These are phyloP conservation scores for Chaetomiaceae sp. DNA, from an alignment of 2,329 filamentous ascomycete species.

Conservation along the genomic window DNA sequence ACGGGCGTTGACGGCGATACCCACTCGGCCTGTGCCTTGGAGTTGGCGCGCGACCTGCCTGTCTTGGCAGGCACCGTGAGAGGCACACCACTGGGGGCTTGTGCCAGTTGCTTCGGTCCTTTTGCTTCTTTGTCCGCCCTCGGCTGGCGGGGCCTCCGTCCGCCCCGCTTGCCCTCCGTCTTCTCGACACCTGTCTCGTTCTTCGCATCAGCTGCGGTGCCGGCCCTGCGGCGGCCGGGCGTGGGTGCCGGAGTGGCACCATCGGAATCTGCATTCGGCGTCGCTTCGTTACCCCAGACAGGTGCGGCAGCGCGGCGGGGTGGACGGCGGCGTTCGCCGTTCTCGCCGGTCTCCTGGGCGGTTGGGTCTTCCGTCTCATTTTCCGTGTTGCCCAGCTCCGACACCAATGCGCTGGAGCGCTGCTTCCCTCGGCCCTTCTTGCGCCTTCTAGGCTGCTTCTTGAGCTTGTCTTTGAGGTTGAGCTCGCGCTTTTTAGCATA, in stretches of 20 bases:
- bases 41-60: constrained; percentile 52
- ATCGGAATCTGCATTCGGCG: constrained; percentile 51
- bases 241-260: constrained; percentile 54
- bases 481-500: constrained; percentile 73
- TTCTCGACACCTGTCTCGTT: constrained; percentile 39
- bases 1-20: constrained; percentile 34
- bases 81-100: constrained; percentile 45
- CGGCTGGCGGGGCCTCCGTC: constrained; percentile 37
- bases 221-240: constrained; percentile 48
- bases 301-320: constrained; percentile 65
- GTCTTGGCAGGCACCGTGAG: constrained; percentile 36
- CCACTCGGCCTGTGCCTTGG: constrained; percentile 45
- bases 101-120: constrained; percentile 37
- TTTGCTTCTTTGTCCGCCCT: constrained; percentile 44
- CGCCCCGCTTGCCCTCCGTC: constrained; percentile 35
- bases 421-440: constrained; percentile 57
- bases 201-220: constrained; percentile 19
- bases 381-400: constrained; percentile 59
- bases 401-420: constrained; percentile 60
- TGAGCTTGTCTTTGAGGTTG: constrained; percentile 72
- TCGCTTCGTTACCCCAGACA: constrained; percentile 63
- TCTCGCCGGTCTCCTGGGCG: constrained; percentile 52
- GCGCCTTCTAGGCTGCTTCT: constrained; percentile 56
- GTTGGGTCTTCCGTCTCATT: constrained; percentile 50
- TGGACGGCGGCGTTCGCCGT: constrained; percentile 52